phyloP scores from a whole-genome alignment of 2,329 filamentous ascomycete species.

The Trichoderma afroharzianum region DNA sequence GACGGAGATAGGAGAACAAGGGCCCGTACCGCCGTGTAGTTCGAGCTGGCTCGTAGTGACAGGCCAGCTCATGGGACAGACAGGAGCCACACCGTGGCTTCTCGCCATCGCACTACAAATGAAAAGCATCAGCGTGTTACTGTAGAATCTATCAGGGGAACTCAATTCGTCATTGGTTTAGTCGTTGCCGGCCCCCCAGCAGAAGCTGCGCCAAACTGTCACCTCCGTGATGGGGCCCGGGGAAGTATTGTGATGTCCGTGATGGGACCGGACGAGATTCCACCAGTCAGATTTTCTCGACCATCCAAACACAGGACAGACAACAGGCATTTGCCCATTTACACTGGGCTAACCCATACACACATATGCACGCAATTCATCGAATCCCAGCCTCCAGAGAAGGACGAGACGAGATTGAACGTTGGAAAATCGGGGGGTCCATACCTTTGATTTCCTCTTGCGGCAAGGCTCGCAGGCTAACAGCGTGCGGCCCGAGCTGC shows the following conservation, averaged over 20 bases:
- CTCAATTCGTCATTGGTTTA: background rate
- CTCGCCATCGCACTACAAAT: constrained; percentile 11
- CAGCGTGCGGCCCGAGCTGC: constrained; percentile 8
- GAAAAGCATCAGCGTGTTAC: background rate
- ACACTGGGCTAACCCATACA: background rate
- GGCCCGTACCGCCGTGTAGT: constrained; percentile 1
- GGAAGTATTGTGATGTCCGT: background rate
- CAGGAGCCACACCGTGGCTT: constrained; percentile 12
- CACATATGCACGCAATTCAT: background rate
- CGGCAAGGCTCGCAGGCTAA: constrained; percentile 17
- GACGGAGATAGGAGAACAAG: background rate
- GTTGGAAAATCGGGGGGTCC: background rate
- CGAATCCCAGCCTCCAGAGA: background rate
- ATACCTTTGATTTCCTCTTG: constrained; percentile 19
- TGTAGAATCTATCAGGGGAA: background rate
- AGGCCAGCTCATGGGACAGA: constrained; percentile 6
- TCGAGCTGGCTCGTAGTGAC: constrained; percentile 8
- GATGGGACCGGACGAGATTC: background rate
- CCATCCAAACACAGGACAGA: background rate
- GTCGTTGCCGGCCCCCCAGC: background rate
- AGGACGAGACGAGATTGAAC: background rate
- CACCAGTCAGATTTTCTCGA: background rate
- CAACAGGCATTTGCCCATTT: background rate
- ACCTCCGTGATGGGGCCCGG: background rate
- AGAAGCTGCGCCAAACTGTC: background rate